A percentile compares a stretch with the other conserved stretches of the same genome.
These are phyloP conservation scores for Hyaloraphidium curvatum DNA, from an alignment of 192 early-diverging fungal genomes.

Conservation along the genomic window DNA sequence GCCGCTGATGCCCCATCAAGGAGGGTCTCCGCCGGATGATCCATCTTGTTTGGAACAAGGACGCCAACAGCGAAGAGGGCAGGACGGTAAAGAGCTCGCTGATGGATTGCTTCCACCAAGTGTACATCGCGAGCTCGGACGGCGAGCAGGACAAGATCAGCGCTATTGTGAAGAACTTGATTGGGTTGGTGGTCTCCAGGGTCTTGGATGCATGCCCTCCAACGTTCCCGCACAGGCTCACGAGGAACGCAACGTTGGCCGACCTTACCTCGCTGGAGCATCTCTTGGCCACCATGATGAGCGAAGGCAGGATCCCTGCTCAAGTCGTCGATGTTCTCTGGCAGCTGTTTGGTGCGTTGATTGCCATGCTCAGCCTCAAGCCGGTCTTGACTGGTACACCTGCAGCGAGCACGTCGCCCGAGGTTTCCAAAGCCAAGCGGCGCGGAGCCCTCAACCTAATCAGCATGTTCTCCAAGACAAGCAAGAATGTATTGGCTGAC, in stretches of 20 bases:
- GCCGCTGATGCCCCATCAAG: constrained; percentile 10
- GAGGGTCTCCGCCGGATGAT: constrained; percentile 85
- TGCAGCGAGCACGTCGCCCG: constrained; percentile 23
- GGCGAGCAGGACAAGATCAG: constrained; percentile 35
- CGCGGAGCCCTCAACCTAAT: constrained; percentile 82
- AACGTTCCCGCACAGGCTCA: constrained; percentile 32
- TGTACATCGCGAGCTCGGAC: constrained; percentile 39
- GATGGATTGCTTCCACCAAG: constrained; percentile 50
- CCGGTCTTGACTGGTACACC: not conserved
- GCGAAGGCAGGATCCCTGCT: constrained; percentile 36
- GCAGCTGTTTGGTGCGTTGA: constrained; percentile 21
- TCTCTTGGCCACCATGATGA: constrained; percentile 61
- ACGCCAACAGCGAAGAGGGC: constrained; percentile 34
- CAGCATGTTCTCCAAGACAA: constrained; percentile 80
- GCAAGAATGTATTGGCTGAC: constrained; percentile 57
- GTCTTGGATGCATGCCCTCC: not conserved
- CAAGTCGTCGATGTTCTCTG: constrained; percentile 62
- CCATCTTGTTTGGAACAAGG: constrained; percentile 74
- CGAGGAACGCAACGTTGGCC: constrained; percentile 66
- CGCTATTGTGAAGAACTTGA: constrained; percentile 46
- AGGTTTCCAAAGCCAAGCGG: constrained; percentile 48
- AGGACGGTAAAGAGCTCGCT: constrained; percentile 18
- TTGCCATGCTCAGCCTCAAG: not conserved
- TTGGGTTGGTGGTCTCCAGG: constrained; percentile 22
- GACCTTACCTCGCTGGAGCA: constrained; percentile 92